Conservation (phyloP, 2,329 filamentous ascomycete species). For the Westerdykella sp. region DNA sequence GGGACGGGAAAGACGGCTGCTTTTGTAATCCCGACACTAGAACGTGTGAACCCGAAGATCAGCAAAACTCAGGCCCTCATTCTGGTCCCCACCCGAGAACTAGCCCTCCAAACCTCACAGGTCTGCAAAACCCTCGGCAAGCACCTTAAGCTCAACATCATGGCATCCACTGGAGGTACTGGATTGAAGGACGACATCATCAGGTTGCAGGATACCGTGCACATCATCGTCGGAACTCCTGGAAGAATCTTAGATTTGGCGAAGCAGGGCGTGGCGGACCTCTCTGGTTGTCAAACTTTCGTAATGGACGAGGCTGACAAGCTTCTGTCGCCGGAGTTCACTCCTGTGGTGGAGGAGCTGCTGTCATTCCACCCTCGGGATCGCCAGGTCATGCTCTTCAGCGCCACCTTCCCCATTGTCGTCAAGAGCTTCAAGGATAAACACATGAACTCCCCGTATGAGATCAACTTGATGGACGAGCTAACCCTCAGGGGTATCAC, state of each 20-base stretch:
- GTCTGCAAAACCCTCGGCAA: slow-evolving; percentile 98
- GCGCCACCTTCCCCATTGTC: slow-evolving; percentile 92
- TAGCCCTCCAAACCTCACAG: slow-evolving; percentile 96
- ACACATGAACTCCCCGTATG: slow-evolving; percentile 93
- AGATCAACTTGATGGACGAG: slow-evolving; percentile 99
- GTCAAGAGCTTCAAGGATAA: slow-evolving; percentile 98
- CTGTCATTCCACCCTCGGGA: slow-evolving; percentile 94
- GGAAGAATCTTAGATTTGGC: slow-evolving; percentile 94
- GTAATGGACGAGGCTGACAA: slow-evolving; percentile 99
- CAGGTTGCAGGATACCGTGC: slow-evolving; percentile 85
- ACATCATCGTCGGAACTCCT: slow-evolving; percentile 95
- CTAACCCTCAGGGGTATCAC: slow-evolving; percentile 96
- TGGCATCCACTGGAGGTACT: slow-evolving; percentile 97
- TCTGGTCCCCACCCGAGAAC: slow-evolving; percentile 90
- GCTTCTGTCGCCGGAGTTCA: slow-evolving; percentile 92
- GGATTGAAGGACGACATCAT: slow-evolving; percentile 95
- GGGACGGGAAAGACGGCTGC: slow-evolving; percentile 97
- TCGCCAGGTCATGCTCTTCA: slow-evolving; percentile 98
- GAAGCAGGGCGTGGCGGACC: slow-evolving; percentile 91
- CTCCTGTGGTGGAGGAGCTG: slow-evolving; percentile 92
- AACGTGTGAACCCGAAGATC: slow-evolving; percentile 94
- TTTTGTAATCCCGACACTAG: slow-evolving; percentile 90
- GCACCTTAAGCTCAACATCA: slow-evolving; percentile 94
- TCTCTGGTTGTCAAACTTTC: slow-evolving; percentile 94
- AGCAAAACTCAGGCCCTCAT: slow-evolving; percentile 95